Evolutionary conservation across 495 filamentous ascomycete genomes (phyloP).

Genomic region (Podospora tetraspora): DNA sequence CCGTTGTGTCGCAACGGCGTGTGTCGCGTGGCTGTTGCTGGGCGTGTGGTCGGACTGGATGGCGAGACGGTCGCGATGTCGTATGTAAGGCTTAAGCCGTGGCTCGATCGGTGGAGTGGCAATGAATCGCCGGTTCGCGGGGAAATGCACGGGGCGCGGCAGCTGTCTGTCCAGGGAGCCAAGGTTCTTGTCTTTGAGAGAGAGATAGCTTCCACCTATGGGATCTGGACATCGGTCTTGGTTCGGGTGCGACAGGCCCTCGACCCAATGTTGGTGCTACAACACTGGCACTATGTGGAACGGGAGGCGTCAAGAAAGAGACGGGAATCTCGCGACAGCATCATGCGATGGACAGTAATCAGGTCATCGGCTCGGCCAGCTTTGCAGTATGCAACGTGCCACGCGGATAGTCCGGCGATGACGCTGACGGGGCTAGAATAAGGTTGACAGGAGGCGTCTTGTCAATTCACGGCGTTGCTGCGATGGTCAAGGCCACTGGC

Average conservation of each 20-base stretch:
- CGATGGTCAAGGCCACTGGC: background rate
- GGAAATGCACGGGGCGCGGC: slow-evolving; percentile 2
- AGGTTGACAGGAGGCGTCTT: background rate
- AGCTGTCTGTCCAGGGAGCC: background rate
- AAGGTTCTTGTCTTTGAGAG: background rate
- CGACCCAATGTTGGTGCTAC: background rate
- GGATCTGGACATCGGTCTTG: background rate
- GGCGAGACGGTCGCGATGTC: background rate
- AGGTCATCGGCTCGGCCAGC: background rate
- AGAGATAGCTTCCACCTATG: background rate
- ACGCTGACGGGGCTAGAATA: background rate
- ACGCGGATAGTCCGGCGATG: background rate
- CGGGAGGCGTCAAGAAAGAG: background rate
- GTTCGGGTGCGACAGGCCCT: background rate
- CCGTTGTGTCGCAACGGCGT: background rate
- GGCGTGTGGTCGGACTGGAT: slow-evolving; percentile 4
- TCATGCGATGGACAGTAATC: background rate
- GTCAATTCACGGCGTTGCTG: background rate
- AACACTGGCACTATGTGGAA: background rate
- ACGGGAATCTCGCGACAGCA: background rate
- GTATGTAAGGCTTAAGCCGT: background rate
- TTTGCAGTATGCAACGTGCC: background rate
- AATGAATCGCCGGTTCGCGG: slow-evolving; percentile 13
- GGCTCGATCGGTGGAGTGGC: slow-evolving; percentile 12
- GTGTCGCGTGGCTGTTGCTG: background rate